Conservation (phyloP, 352 stramenopile species). For the Phytophthora ohioensis region DNA sequence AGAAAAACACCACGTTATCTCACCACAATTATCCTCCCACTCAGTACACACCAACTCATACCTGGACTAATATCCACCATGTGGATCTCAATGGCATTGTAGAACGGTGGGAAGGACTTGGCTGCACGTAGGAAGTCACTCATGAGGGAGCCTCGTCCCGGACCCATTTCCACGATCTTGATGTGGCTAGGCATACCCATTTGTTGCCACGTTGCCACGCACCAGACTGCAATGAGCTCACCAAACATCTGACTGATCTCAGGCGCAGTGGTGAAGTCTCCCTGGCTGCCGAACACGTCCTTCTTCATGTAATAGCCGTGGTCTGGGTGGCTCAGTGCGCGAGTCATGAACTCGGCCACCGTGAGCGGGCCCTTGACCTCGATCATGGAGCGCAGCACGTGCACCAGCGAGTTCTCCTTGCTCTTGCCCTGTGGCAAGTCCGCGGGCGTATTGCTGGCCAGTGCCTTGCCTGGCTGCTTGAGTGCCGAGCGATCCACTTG, state of each 20-base stretch:
- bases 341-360: conserved; percentile 95
- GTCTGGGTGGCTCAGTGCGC: conserved; percentile 89
- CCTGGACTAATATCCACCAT: conserved; percentile 92
- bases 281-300: conserved; percentile 91
- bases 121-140: conserved; percentile 92
- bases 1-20: not conserved
- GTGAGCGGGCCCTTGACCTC: conserved; percentile 93
- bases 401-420: conserved; percentile 76
- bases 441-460: conserved; percentile 34
- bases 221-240: conserved; percentile 94
- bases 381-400: conserved; percentile 91
- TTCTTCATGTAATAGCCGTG: conserved; percentile 97
- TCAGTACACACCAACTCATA: conserved; percentile 15
- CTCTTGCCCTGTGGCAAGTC: conserved; percentile 51
- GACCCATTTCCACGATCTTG: conserved; percentile 93
- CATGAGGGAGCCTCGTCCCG: conserved; percentile 94
- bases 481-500: conserved; percentile 80
- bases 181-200: conserved; percentile 80
- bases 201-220: conserved; percentile 91
- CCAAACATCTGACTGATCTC: conserved; percentile 96
- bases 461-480: conserved; percentile 54
- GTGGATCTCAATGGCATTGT: conserved; percentile 86
- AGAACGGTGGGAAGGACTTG: conserved; percentile 90
- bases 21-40: not conserved
- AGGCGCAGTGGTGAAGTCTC: conserved; percentile 94